These are phyloP conservation scores for Sporodiniella umbellata DNA, from an alignment of 371 early-diverging fungal genomes.

Conservation along the genomic window DNA sequence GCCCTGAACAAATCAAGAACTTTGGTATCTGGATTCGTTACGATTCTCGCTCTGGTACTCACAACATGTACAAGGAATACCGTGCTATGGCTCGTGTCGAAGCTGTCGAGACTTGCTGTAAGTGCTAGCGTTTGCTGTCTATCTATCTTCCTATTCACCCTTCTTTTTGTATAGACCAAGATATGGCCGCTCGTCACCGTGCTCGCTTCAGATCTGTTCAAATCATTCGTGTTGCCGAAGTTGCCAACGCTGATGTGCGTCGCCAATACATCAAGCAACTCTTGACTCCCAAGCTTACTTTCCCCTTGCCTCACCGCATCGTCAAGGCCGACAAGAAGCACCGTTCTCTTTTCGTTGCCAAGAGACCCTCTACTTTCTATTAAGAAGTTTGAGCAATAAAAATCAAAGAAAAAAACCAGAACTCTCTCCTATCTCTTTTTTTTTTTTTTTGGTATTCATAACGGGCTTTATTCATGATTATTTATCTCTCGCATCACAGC, in stretches of 20 bases:
- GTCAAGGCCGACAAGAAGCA: constrained; percentile 68
- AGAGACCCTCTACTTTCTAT: constrained; percentile 91
- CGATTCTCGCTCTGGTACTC: constrained; percentile 98
- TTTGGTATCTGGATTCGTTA: constrained; percentile 99
- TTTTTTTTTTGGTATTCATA: not conserved
- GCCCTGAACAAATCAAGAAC: constrained; percentile 95
- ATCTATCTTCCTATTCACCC: too few relatives aligned
- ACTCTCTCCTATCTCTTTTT: not conserved
- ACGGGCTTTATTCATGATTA: not conserved
- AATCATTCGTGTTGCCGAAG: constrained; percentile 95
- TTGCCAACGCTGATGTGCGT: constrained; percentile 88
- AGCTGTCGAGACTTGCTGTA: constrained; percentile 94
- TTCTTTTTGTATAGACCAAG: constrained; percentile 80
- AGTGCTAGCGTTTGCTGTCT: too few relatives aligned
- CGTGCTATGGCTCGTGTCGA: constrained; percentile 93
- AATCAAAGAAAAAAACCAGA: not conserved
- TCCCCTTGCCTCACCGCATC: constrained; percentile 98
- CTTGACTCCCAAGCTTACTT: constrained; percentile 83
- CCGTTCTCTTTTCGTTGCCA: constrained; percentile 82
- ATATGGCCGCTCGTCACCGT: constrained; percentile 99
- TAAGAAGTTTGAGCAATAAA: constrained; percentile 24
- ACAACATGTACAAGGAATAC: constrained; percentile 99
- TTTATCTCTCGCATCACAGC: not conserved
- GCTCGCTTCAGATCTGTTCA: constrained; percentile 97
- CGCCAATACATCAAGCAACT: constrained; percentile 98